Base-by-base conservation (phyloP, 371 early-diverging fungal genomes). In the Apophysomyces trapeziformis region DNA sequence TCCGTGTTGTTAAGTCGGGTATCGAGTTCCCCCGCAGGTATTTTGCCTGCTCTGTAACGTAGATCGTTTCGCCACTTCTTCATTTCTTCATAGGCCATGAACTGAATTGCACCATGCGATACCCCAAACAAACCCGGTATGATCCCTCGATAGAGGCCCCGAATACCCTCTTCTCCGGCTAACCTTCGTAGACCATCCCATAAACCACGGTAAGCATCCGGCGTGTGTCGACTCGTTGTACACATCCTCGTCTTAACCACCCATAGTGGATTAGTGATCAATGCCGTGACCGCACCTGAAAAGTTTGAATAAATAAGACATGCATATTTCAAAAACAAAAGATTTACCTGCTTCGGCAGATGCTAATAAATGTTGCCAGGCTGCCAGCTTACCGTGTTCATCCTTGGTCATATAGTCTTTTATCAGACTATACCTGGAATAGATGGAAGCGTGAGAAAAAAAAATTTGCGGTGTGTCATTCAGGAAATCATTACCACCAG, bases 41-140 rank as follows among this genome's bases (percentile, higher is more conserved):
- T 68, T 7, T 59, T 44, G 3, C 79, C 79, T 14, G 64, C 57
- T 9, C 47, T 43, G 18, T 79, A 72, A 43, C 78, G 75, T 41
- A 73, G 56, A 54, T 80, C 75, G 58, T 81, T 77, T 54, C 89
- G 72, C 83, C 86, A 85, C 68, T 86, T 86, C 73, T 96, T 97
- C 89, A 97, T 85, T 65, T 96, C 93, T 68, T 97, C 97, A 74
- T 98, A 98, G 0, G 92, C 95, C 93, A 96, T 92, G 74, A 98
- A 98, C 76, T 98, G 97, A 46, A 98, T 75, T 0, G 96, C 97
- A 8, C 99, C 99, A 70, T 98, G 97, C 7, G 94, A 91, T 5
- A 90, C 91, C 16, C 97, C 96, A 73, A 97, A 87, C 9, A 98
- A 74, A 0, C 94, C 95, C 0, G 97, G 95, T 2, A 94, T 75